Evolutionary conservation across 352 stramenopile species (phyloP), one percentile per base, ranked within the genome.

Genomic region (Pythium scleroteichum): DNA sequence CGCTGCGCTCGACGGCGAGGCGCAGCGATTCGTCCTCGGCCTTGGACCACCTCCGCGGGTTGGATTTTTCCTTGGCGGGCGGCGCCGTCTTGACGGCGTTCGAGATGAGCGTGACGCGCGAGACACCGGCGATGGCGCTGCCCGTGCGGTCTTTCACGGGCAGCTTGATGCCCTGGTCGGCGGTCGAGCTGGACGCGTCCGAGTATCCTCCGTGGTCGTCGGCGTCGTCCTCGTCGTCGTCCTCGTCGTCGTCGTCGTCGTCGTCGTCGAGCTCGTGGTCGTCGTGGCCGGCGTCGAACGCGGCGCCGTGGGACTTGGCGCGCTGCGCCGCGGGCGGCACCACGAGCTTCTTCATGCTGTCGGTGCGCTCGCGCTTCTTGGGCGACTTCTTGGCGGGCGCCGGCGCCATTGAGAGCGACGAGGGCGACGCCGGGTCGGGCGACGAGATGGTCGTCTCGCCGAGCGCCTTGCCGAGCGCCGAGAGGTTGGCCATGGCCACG

Each of bases 301-400:
- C 35, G 23, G 73, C 64, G 29, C 66, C 56, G 3, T 62, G 38
- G 1, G 55, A 55, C 63, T 66, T 53, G 59, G 78, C 66, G n/a
- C 85, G 76, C 61, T 92, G 85, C 9, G 83, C 79, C 2, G 79
- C 79, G 3, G 85, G 85, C 7, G 77, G 61, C 1, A 78, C 76
- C 10, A 88, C 72, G 75, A 87, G 75, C 44, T 84, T 85, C 66
- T 93, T 93, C 53, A 93, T 59, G 47, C 83, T 93, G 62, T 95
- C 83, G 4, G 83, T 92, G n/a, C 85, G 85, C n/a, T 84, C 79
- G 33, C 85, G 79, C 53, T 94, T 94, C 76, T 92, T 92, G 22
- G 80, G 78, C 23, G 75, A 87, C 56, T 90, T 92, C 53, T 69
- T 56, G 13, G 69, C 63, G 47, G 44, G 49, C 44, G n/a, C 53